These are phyloP conservation scores for Edaphochlamys debaryana DNA, from an alignment of 139 green algal species.

Conservation along the genomic window DNA sequence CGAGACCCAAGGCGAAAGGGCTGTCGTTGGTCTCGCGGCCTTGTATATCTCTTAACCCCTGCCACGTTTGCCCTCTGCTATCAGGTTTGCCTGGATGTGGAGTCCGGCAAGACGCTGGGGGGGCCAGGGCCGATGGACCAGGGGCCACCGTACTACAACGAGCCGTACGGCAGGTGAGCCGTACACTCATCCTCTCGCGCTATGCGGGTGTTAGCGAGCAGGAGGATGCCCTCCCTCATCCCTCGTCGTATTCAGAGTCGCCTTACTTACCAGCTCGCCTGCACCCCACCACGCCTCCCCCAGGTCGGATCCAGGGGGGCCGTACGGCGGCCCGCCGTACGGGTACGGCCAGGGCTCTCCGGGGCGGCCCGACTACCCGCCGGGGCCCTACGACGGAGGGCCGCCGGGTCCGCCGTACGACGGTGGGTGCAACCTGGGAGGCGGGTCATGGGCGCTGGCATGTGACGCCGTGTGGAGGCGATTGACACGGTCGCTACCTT, in stretches of 20 bases:
- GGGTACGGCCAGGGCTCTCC: slow-evolving; percentile 28
- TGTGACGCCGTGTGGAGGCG: too few relatives aligned
- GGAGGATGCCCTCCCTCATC: too few relatives aligned
- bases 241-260: too few relatives aligned
- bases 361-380: slow-evolving; percentile 2
- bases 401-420: not conserved
- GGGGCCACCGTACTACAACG: not conserved
- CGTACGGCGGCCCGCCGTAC: slow-evolving; percentile 33
- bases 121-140: not conserved
- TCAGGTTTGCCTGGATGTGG: slow-evolving; percentile 33
- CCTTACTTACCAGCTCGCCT: too few relatives aligned
- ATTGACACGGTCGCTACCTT: too few relatives aligned
- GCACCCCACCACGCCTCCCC: too few relatives aligned
- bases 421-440: too few relatives aligned
- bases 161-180: slow-evolving; percentile 27
- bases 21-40: not conserved
- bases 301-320: slow-evolving; percentile 24
- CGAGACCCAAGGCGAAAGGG: not conserved
- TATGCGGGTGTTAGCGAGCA: too few relatives aligned
- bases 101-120: slow-evolving; percentile 32
- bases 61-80: too few relatives aligned
- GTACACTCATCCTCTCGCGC: too few relatives aligned
- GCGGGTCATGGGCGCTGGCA: too few relatives aligned
- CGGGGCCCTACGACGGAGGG: slow-evolving; percentile 14
- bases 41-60: too few relatives aligned